A percentile compares a stretch with the other conserved stretches of the same genome.
These are phyloP conservation scores for Apostasia ramifera DNA, from an alignment of 106 monocot genomes.

Conservation along the genomic window DNA sequence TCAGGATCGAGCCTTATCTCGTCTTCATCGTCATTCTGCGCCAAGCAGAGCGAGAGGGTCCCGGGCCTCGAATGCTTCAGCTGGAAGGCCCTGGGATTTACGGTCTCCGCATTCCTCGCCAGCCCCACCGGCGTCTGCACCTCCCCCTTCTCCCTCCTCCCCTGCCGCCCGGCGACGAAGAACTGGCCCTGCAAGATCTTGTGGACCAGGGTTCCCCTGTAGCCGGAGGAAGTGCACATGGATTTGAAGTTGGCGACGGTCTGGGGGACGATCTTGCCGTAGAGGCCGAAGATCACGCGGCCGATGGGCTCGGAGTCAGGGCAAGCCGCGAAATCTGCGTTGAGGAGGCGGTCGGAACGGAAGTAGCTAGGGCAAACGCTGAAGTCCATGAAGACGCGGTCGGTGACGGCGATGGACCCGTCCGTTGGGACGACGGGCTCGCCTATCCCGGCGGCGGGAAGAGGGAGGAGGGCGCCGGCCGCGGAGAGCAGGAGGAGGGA, in stretches of 20 bases:
- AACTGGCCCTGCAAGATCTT: conserved; percentile 77
- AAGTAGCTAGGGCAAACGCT: conserved; percentile 78
- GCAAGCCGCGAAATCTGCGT: conserved; percentile 49
- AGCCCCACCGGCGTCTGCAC: conserved; percentile 45
- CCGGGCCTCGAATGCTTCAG: conserved; percentile 70
- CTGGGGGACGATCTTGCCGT: conserved; percentile 61
- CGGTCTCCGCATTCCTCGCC: conserved; percentile 51
- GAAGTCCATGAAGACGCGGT: conserved; percentile 86
- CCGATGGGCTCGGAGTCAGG: conserved; percentile 68
- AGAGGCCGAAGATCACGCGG: conserved; percentile 84
- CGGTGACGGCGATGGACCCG: conserved; percentile 40
- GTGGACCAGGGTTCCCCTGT: conserved; percentile 70
- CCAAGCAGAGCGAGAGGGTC: conserved; percentile 70
- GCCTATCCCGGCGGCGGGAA: conserved; percentile 26
- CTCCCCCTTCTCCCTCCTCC: conserved; percentile 68
- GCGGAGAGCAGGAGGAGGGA: conserved; percentile 22
- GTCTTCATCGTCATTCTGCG: conserved; percentile 87
- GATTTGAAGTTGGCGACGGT: conserved; percentile 84
- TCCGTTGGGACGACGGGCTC: conserved; percentile 20
- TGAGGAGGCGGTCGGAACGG: conserved; percentile 66
- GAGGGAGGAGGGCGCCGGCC: neutral
- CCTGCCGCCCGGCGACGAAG: conserved; percentile 77
- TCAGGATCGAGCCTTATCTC: conserved; percentile 74
- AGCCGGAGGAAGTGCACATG: conserved; percentile 55
- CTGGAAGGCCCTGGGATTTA: conserved; percentile 61